Base-by-base conservation (phyloP, 2,329 filamentous ascomycete genomes). In the Septoria petroselini region DNA sequence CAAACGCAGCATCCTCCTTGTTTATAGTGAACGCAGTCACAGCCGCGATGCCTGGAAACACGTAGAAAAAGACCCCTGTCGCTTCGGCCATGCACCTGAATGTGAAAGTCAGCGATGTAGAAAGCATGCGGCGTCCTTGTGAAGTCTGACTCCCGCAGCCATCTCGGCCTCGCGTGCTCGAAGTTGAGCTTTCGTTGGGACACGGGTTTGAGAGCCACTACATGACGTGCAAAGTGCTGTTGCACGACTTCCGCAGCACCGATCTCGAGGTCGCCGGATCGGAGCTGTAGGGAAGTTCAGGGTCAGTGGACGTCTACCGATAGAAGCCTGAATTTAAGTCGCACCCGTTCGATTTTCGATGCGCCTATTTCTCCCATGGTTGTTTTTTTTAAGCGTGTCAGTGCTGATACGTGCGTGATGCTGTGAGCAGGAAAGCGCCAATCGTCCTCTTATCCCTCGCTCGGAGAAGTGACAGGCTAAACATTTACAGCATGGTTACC, bases 131-230 rank as follows among this genome's bases (percentile, higher is more conserved):
- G 2, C 29, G 8, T 9, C n/a, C 19, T n/a, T 12, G 14, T 7
- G 25, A 19, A 7, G 15, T 12, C 41, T 18, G 17, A 77, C 59
- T 82, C 77, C 43, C 79, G 68, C 30, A 81, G 64, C 71, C 75
- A 76, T 50, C 76, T 68, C 8, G 79, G 79, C 41, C 79, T 70
- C 2, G 65, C 51, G 54, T 76, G 71, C 62, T 82, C 79, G 52
- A 80, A 80, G 58, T 77, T 69, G 42, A 82, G 73, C 55, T 73
- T 78, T 12, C 75, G 70, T 58, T 80, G 73, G 3, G 76, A 76
- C 7, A 82, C 72, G 7, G 76, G 73, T 54, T 74, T 75, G 3
- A 72, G 57, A 17, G 72, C 62, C 7, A 80, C 72, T 14, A 80
- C 76, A 61, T 78, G 70, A 15, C 77, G 69, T 6, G 70, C 67